These are phyloP conservation scores for Elaeis guineensis DNA, from an alignment of 176 grass and related monocot genomes.

Conservation along the genomic window DNA sequence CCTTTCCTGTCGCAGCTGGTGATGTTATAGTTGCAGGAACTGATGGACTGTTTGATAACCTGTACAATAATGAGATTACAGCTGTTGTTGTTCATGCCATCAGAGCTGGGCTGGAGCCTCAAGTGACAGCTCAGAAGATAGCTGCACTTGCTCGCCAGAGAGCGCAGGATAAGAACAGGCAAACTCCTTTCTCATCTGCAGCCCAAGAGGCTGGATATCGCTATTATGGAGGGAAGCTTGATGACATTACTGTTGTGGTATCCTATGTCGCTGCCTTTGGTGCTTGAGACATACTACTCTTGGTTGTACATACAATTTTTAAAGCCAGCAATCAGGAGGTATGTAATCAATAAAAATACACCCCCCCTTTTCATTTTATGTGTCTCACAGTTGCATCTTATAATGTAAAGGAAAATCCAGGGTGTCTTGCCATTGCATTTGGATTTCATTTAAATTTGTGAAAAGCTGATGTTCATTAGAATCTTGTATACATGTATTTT, in stretches of 20 bases:
- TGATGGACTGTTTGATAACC: slow-evolving; percentile 89
- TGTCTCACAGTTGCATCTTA: too few relatives aligned
- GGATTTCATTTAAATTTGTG: too few relatives aligned
- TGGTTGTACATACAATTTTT: too few relatives aligned
- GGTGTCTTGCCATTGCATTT: too few relatives aligned
- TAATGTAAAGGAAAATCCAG: too few relatives aligned
- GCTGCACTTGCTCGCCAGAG: slow-evolving; percentile 83
- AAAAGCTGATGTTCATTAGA: too few relatives aligned
- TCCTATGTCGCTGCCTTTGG: slow-evolving; percentile 45
- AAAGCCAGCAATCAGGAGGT: too few relatives aligned
- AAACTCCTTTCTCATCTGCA: slow-evolving; percentile 82
- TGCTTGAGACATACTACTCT: not conserved
- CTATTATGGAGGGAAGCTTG: slow-evolving; percentile 92
- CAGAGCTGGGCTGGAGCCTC: slow-evolving; percentile 53
- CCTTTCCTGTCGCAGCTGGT: slow-evolving; percentile 51
- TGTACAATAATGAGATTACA: slow-evolving; percentile 80
- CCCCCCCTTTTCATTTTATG: too few relatives aligned
- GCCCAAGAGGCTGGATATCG: slow-evolving; percentile 93
- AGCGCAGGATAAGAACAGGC: slow-evolving; percentile 74
- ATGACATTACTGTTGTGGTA: slow-evolving; percentile 88
- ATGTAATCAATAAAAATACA: too few relatives aligned
- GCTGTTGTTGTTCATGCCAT: slow-evolving; percentile 71
- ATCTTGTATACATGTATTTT: too few relatives aligned
- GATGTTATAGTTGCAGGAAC: slow-evolving; percentile 89
- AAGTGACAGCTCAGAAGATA: slow-evolving; percentile 79